Base-by-base conservation (phyloP, 352 stramenopile genomes). In the Phytophthora fragariae region DNA sequence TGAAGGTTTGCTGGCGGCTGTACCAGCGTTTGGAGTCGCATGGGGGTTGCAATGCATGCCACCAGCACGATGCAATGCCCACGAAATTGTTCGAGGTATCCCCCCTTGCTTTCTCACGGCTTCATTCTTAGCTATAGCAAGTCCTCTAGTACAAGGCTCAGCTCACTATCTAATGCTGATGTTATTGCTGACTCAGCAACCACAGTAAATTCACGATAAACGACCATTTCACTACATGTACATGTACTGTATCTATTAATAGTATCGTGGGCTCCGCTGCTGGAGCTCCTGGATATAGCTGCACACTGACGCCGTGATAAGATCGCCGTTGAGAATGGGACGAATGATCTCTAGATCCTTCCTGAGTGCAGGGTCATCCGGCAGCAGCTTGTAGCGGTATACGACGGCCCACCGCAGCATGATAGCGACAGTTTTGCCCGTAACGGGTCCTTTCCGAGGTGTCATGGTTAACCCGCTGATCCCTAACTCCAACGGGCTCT, bases 321-420 rank as follows among this genome's bases (percentile, higher is more conserved):
- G 49, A 24, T 79, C 73, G 8, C 73, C 73, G 10, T 79, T 79
- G 17, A 79, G 24, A 52, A 79, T 70, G 1, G 79, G 70, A 17
- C 76, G 73, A 44, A 76, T 65, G 8, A 65, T 65, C 10, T 68
- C 55, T 31, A 83, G 19, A 29, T 77, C 68, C 27, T 72, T 27
- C 31, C 47, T 46, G 27, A 77, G 57, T 15, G 41, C 57, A 5
- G 66, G 62, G 9, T 81, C 68, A n/a, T 73, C 49, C 14, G 79
- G 70, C 41, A 82, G 21, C 17, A 77, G 29, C 15, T 76, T 81
- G 62, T 84, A 84, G 39, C 71, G 71, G 24, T 82, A 82, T 0
- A 81, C 37, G 3, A 78, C 65, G 11, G 79, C 17, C 63, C 75
- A 79, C 19, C 69, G 65, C 41, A 82, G 62, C 8, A 62, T 77